phyloP scores from a whole-genome alignment of 1,284 basidiomycete genomes.

The Laetiporus sulphureus region DNA sequence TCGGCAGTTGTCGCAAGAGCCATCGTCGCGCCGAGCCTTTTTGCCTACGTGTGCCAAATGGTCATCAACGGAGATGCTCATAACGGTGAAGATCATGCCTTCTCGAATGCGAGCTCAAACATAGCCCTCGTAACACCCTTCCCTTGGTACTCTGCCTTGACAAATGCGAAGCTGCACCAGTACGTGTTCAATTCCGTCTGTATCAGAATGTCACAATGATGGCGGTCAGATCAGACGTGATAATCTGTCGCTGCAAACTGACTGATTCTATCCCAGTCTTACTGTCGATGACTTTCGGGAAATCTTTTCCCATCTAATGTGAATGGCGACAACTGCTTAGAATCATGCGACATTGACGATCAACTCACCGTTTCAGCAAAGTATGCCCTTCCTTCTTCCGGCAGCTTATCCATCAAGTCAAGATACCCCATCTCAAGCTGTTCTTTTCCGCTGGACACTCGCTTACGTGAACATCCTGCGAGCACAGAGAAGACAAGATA shows the following conservation, averaged over 20 bases:
- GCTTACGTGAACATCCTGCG: not conserved
- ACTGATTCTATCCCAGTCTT: constrained; percentile 2
- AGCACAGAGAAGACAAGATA: constrained; percentile 6
- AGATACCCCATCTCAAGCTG: constrained; percentile 9
- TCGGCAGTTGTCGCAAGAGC: constrained; percentile 1
- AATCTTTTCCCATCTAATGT: constrained; percentile 6
- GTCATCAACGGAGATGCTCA: not conserved
- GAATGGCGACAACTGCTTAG: not conserved
- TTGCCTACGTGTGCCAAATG: not conserved
- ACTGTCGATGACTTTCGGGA: constrained; percentile 6
- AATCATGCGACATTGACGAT: not conserved
- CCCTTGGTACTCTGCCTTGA: constrained; percentile 10
- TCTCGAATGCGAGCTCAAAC: constrained; percentile 8
- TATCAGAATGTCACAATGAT: not conserved
- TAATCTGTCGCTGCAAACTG: not conserved
- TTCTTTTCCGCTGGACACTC: constrained; percentile 5
- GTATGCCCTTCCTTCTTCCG: constrained; percentile 11
- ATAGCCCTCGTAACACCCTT: constrained; percentile 11
- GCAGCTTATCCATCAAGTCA: constrained; percentile 5
- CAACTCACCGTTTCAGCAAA: constrained; percentile 4
- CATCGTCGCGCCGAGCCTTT: constrained; percentile 1
- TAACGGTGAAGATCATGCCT: not conserved
- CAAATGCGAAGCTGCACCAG: constrained; percentile 15
- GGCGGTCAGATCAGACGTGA: not conserved
- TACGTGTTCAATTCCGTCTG: constrained; percentile 9